Evolutionary conservation across 345 rosid species (phyloP).

Genomic region (Brassica carinata): DNA sequence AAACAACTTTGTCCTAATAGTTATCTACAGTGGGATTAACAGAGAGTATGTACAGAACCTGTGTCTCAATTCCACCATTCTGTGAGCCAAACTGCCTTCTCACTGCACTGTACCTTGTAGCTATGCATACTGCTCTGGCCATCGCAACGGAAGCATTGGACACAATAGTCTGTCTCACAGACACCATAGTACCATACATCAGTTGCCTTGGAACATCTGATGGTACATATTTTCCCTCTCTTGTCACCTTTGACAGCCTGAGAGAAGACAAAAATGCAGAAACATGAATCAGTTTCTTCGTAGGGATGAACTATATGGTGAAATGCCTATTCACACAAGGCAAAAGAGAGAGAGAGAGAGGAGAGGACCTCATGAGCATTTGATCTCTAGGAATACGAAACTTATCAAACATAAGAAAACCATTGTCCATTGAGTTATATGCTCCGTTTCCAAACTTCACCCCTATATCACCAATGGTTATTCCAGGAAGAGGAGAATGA

Average conservation of each 20-base stretch:
- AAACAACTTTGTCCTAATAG: neutral
- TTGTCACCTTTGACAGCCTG: slow-evolving; percentile 83
- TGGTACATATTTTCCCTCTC: slow-evolving; percentile 70
- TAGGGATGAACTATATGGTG: slow-evolving; percentile 13
- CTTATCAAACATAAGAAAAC: slow-evolving; percentile 79
- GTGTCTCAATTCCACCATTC: slow-evolving; percentile 70
- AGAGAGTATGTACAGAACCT: slow-evolving; percentile 47
- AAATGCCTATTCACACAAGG: neutral
- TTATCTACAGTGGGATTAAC: neutral
- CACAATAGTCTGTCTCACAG: slow-evolving; percentile 76
- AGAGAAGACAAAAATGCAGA: slow-evolving; percentile 29
- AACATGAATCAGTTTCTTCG: neutral
- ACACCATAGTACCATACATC: slow-evolving; percentile 93
- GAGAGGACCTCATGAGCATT: slow-evolving; percentile 76
- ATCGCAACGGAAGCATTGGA: slow-evolving; percentile 76
- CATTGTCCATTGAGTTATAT: slow-evolving; percentile 89
- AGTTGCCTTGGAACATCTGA: slow-evolving; percentile 84
- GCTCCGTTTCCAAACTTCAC: slow-evolving; percentile 86
- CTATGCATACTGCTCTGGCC: slow-evolving; percentile 84
- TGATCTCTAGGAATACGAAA: slow-evolving; percentile 85
- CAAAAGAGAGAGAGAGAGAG: slow-evolving; percentile 2
- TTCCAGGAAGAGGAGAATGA: slow-evolving; percentile 86
- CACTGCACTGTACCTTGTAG: slow-evolving; percentile 88
- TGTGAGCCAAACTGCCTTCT: slow-evolving; percentile 91
- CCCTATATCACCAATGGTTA: slow-evolving; percentile 87